These are phyloP conservation scores for Pleurotus giganteus DNA, from an alignment of 768 basidiomycete genomes.

Conservation along the genomic window DNA sequence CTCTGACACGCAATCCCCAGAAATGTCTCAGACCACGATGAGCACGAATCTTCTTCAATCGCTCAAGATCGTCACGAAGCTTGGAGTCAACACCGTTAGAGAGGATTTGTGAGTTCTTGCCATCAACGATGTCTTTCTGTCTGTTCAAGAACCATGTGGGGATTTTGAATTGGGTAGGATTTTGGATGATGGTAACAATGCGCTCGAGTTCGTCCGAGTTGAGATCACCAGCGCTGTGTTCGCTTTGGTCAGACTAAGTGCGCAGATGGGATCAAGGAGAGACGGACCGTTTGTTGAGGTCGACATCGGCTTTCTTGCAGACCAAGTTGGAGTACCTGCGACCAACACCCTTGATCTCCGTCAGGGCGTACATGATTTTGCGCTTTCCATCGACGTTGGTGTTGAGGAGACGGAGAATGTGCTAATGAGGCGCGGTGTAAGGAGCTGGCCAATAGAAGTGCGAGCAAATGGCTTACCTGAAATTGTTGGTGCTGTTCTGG, in stretches of 20 bases:
- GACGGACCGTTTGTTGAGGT: conserved; percentile 94
- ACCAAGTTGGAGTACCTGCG: conserved; percentile 98
- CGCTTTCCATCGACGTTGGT: conserved; percentile 99
- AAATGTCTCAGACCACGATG: conserved; percentile 92
- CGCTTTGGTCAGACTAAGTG: conserved; percentile 5
- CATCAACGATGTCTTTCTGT: conserved; percentile 96
- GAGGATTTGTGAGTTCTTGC: conserved; percentile 93
- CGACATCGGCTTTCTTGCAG: conserved; percentile 99
- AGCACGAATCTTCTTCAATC: conserved; percentile 98
- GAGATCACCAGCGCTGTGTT: conserved; percentile 91
- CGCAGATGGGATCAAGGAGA: not conserved
- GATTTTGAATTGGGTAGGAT: conserved; percentile 99
- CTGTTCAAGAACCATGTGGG: conserved; percentile 99
- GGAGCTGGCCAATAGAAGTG: not conserved
- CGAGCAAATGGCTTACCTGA: conserved; percentile 53
- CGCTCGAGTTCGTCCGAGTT: conserved; percentile 99
- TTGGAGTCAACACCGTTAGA: conserved; percentile 98
- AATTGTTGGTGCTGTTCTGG: conserved; percentile 96
- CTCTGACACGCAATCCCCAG: conserved; percentile 94
- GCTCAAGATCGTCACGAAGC: conserved; percentile 96
- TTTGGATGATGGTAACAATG: conserved; percentile 98
- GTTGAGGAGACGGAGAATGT: conserved; percentile 98
- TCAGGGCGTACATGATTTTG: conserved; percentile 99
- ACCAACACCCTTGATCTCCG: conserved; percentile 99
- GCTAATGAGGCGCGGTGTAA: conserved; percentile 43